phyloP scores from a whole-genome alignment of 148 eudicot species.

The Drosera capensis region DNA sequence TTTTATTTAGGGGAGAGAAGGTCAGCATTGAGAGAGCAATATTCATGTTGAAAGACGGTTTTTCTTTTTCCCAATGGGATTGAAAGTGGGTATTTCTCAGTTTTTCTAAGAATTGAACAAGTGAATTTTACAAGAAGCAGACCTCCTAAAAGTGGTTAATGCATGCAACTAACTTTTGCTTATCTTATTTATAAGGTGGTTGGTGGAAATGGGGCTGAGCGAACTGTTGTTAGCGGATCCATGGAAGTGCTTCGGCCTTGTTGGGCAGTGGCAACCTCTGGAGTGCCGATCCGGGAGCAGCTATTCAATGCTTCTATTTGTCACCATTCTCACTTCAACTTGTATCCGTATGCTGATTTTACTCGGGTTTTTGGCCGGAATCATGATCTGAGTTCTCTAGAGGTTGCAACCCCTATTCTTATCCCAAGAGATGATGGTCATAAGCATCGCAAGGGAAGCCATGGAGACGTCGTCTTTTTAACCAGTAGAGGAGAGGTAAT shows the following conservation, averaged over 20 bases:
- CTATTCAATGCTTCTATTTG: conserved; percentile 96
- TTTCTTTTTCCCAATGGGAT: too few relatives aligned
- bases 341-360: conserved; percentile 71
- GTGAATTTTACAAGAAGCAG: too few relatives aligned
- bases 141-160: too few relatives aligned
- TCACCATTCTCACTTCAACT: conserved; percentile 66
- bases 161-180: too few relatives aligned
- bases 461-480: conserved; percentile 81
- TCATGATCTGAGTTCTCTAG: conserved; percentile 60
- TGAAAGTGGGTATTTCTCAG: too few relatives aligned
- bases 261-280: conserved; percentile 99
- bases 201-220: conserved; percentile 94
- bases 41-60: too few relatives aligned
- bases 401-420: conserved; percentile 92
- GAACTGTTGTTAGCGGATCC: conserved; percentile 89
- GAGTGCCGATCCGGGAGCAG: conserved; percentile 95
- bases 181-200: too few relatives aligned
- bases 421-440: conserved; percentile 78
- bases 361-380: conserved; percentile 56
- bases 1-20: too few relatives aligned
- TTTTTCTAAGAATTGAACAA: too few relatives aligned
- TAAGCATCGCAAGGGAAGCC: conserved; percentile 78
- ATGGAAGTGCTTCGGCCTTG: conserved; percentile 98
- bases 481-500: conserved; percentile 98
- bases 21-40: too few relatives aligned